These are phyloP conservation scores for Lactarius deliciosus DNA, from an alignment of 768 basidiomycete genomes.

Conservation along the genomic window DNA sequence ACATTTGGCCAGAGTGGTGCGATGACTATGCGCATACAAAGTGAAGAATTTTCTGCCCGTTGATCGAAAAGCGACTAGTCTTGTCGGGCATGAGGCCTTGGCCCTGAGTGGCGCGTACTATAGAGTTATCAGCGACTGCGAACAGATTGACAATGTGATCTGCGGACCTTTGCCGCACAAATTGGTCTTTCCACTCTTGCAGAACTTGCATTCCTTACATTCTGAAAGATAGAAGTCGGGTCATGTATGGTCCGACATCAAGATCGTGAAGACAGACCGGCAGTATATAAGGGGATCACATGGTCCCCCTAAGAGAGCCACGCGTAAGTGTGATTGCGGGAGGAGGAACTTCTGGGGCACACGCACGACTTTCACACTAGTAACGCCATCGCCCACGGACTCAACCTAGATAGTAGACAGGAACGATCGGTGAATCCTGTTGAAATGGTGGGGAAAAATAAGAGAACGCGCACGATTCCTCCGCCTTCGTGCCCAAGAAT, in stretches of 20 bases:
- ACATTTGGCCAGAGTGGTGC: background rate
- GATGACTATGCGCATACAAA: constrained; percentile 59
- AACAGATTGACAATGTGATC: background rate
- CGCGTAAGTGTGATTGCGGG: constrained; percentile 5
- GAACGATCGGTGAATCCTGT: constrained; percentile 10
- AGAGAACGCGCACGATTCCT: constrained; percentile 62
- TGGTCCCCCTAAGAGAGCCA: constrained; percentile 70
- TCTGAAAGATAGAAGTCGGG: constrained; percentile 41
- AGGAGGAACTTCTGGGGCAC: constrained; percentile 7
- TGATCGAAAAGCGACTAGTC: constrained; percentile 83
- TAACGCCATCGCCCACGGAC: constrained; percentile 96
- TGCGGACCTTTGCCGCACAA: constrained; percentile 85
- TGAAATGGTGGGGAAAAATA: background rate
- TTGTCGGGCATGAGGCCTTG: constrained; percentile 94
- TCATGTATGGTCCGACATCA: background rate
- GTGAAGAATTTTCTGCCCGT: constrained; percentile 84
- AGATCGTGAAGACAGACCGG: constrained; percentile 49
- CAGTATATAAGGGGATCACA: constrained; percentile 95
- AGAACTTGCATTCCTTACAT: constrained; percentile 97
- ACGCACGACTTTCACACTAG: constrained; percentile 59
- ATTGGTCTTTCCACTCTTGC: constrained; percentile 97
- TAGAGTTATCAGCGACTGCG: background rate
- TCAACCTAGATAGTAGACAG: constrained; percentile 68
- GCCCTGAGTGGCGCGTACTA: constrained; percentile 91
- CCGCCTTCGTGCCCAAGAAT: constrained; percentile 96